Conservation (phyloP, 768 basidiomycete genomes). For the Suillus subalutaceus region DNA sequence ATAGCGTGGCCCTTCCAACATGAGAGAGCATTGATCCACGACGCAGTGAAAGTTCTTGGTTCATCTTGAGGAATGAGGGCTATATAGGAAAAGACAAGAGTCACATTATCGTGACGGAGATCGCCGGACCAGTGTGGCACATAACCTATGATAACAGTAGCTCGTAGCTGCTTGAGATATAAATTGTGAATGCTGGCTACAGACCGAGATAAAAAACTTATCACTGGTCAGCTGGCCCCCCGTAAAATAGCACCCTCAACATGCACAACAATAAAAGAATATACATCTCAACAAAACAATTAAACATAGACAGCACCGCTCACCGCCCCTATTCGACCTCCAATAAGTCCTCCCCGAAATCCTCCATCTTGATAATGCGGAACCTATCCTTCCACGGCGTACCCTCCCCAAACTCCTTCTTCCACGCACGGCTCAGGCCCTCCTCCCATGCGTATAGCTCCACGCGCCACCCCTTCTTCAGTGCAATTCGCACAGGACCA, state of each 20-base stretch:
- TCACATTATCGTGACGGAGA: no score
- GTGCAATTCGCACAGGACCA: constrained; percentile 81
- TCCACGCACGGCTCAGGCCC: constrained; percentile 79
- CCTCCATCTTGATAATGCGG: constrained; percentile 64
- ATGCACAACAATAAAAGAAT: constrained; percentile 9
- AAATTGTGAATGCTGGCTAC: not conserved
- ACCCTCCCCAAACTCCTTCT: constrained; percentile 65
- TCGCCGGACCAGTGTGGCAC: no score
- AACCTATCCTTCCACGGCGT: constrained; percentile 47
- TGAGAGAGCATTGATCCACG: no score
- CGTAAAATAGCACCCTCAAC: not conserved
- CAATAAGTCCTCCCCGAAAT: constrained; percentile 62
- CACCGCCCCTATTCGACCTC: constrained; percentile 40
- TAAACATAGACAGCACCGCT: not conserved
- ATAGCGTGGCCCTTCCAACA: no score
- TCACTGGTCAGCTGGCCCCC: not conserved
- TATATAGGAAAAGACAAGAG: no score
- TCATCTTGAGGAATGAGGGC: no score
- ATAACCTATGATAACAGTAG: not conserved
- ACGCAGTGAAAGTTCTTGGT: no score
- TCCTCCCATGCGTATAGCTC: constrained; percentile 93
- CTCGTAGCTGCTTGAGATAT: not conserved
- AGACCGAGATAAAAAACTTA: not conserved
- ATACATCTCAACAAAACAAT: not conserved
- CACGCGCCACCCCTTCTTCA: constrained; percentile 92